Conservation (phyloP, 768 basidiomycete species). For the Pleurotus giganteus region DNA sequence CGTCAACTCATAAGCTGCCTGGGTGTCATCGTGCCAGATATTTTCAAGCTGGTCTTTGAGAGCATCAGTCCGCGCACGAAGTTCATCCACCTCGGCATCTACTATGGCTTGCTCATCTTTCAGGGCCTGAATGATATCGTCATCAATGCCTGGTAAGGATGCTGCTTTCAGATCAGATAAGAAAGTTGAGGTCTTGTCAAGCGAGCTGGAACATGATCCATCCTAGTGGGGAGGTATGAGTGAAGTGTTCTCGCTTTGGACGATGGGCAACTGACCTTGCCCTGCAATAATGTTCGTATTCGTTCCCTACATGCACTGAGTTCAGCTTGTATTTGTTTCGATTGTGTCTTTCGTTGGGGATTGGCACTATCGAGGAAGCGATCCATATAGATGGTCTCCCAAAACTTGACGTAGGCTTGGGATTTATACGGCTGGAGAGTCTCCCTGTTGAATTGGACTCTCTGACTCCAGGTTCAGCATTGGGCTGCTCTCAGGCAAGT, state of each 20-base stretch:
- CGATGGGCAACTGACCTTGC: conserved; percentile 51
- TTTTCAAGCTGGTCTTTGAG: conserved; percentile 72
- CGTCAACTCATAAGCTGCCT: conserved; percentile 83
- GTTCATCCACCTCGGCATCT: conserved; percentile 52
- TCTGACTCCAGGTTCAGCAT: conserved; percentile 37
- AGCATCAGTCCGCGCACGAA: conserved; percentile 44
- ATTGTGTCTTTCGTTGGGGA: conserved; percentile 64
- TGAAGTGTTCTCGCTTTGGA: background rate
- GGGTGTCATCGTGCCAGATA: conserved; percentile 67
- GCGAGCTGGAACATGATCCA: conserved; percentile 53
- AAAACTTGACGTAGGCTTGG: conserved; percentile 92
- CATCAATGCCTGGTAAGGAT: conserved; percentile 53
- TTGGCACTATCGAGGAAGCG: conserved; percentile 83
- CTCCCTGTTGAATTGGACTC: conserved; percentile 93
- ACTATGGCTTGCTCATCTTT: conserved; percentile 52
- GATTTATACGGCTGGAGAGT: conserved; percentile 93
- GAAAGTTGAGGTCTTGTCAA: conserved; percentile 58
- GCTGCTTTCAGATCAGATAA: conserved; percentile 45
- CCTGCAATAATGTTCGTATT: conserved; percentile 62
- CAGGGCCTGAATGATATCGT: conserved; percentile 51
- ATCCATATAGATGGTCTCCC: conserved; percentile 85
- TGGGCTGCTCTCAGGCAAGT: background rate
- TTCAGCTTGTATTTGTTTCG: conserved; percentile 67
- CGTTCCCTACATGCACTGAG: conserved; percentile 66
- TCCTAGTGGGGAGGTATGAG: conserved; percentile 39